These are phyloP conservation scores for Lipomyces spencermartinsiae DNA, from an alignment of 805 yeast genomes.

Conservation along the genomic window DNA sequence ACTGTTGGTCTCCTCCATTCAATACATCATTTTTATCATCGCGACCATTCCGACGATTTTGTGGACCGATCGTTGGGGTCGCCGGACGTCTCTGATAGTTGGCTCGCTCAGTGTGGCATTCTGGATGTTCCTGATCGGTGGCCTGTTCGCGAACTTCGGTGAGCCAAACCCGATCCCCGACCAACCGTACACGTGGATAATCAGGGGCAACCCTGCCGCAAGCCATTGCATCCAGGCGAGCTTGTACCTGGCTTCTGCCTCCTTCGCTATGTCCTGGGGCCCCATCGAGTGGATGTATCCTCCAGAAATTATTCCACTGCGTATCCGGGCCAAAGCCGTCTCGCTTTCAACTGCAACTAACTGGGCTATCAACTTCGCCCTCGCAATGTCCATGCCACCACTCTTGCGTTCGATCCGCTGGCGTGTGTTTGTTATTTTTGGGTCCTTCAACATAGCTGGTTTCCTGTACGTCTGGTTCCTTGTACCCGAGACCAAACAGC, in stretches of 20 bases:
- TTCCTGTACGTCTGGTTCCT: slow-evolving; percentile 32
- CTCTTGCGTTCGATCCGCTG: slow-evolving; percentile 72
- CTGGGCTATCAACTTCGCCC: slow-evolving; percentile 90
- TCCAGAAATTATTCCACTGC: slow-evolving; percentile 45
- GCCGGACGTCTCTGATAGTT: slow-evolving; percentile 63
- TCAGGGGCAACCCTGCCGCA: slow-evolving; percentile 65
- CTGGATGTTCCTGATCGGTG: slow-evolving; percentile 71
- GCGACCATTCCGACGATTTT: slow-evolving; percentile 63
- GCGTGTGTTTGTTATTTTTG: slow-evolving; percentile 80
- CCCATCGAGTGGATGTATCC: no score
- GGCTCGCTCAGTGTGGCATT: slow-evolving; percentile 70
- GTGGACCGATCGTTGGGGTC: slow-evolving; percentile 65
- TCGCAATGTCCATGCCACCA: slow-evolving; percentile 84
- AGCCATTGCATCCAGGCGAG: slow-evolving; percentile 55
- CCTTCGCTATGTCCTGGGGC: slow-evolving; percentile 54
- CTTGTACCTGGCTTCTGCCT: slow-evolving; percentile 61
- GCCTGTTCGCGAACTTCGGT: slow-evolving; percentile 59
- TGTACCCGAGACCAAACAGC: slow-evolving; percentile 32
- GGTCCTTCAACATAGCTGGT: slow-evolving; percentile 60
- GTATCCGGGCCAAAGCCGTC: slow-evolving; percentile 86
- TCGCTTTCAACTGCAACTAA: slow-evolving; percentile 88
- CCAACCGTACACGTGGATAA: slow-evolving; percentile 48
- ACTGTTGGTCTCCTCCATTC: slow-evolving; percentile 52
- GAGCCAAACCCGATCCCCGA: slow-evolving; percentile 52
- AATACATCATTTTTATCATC: slow-evolving; percentile 55